Percentiles rank a stretch among this genome's conserved stretches.
These are phyloP conservation scores for Elaeis guineensis DNA, from an alignment of 176 grass and related monocot genomes.

Conservation along the genomic window DNA sequence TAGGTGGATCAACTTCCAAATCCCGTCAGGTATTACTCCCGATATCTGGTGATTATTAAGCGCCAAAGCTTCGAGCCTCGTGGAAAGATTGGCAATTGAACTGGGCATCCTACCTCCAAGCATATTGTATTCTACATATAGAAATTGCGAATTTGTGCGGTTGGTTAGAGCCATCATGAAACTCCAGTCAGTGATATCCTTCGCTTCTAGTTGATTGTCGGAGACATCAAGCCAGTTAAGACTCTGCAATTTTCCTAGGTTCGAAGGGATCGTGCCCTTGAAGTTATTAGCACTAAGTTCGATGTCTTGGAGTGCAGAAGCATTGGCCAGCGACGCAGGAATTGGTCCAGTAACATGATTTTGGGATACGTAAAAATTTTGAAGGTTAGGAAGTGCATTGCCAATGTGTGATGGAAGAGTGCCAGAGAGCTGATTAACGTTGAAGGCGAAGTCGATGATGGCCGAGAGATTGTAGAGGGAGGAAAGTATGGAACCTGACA, in stretches of 20 bases:
- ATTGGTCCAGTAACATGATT: conserved; percentile 9
- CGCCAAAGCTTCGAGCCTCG: neutral
- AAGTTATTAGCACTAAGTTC: conserved; percentile 9
- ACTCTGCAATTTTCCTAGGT: conserved; percentile 4
- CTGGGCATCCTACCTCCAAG: conserved; percentile 17
- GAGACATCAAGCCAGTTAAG: neutral
- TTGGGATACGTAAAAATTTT: neutral
- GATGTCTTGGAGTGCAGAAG: neutral
- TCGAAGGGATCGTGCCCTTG: conserved; percentile 9
- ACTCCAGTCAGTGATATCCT: conserved; percentile 10
- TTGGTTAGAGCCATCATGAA: conserved; percentile 23
- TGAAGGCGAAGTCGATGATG: neutral
- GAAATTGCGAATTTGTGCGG: neutral
- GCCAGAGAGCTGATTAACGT: conserved; percentile 10
- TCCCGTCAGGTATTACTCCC: conserved; percentile 13
- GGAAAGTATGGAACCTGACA: conserved; percentile 17
- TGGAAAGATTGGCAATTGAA: conserved; percentile 28
- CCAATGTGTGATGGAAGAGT: conserved; percentile 23
- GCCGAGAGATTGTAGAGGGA: conserved; percentile 31
- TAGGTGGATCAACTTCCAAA: conserved; percentile 12
- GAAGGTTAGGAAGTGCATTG: conserved; percentile 1
- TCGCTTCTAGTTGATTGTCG: conserved; percentile 13
- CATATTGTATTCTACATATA: conserved; percentile 10
- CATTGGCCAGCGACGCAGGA: conserved; percentile 17
- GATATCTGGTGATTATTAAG: conserved; percentile 11